A percentile compares a stretch with the other conserved stretches of the same genome.
These are phyloP conservation scores for Xylariaceae sp. DNA, from an alignment of 2,329 filamentous ascomycete species.

Conservation along the genomic window DNA sequence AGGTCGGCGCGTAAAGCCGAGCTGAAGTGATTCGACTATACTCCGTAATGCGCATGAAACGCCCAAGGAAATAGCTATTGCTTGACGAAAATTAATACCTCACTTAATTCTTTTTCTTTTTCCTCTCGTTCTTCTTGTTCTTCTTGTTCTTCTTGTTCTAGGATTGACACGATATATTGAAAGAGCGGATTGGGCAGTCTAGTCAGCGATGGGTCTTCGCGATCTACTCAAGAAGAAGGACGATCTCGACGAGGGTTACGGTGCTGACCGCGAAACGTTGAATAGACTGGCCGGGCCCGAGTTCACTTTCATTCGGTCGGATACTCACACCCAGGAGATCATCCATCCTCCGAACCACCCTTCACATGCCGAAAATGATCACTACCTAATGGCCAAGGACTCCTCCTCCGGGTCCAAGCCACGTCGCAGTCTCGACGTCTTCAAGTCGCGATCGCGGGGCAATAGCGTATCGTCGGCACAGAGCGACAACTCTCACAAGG, in stretches of 20 bases:
- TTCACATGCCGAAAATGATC: slow-evolving; percentile 31
- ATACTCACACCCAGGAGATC: slow-evolving; percentile 77
- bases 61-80: too few relatives aligned
- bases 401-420: slow-evolving; percentile 16
- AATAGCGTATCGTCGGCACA: slow-evolving; percentile 48
- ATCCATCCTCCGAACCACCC: slow-evolving; percentile 66
- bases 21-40: slow-evolving; percentile 17
- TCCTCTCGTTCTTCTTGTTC: neutral
- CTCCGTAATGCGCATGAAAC: too few relatives aligned
- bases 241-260: slow-evolving; percentile 41
- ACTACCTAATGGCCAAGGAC: slow-evolving; percentile 35
- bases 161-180: too few relatives aligned
- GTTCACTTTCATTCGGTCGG: slow-evolving; percentile 83
- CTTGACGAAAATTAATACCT: too few relatives aligned
- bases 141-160: neutral
- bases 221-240: slow-evolving; percentile 60
- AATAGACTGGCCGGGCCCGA: slow-evolving; percentile 55
- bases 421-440: slow-evolving; percentile 51
- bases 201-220: slow-evolving; percentile 51
- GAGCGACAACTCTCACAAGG: slow-evolving; percentile 40
- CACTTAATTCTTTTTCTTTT: neutral
- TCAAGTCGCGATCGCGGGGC: slow-evolving; percentile 52
- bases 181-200: too few relatives aligned
- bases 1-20: slow-evolving; percentile 24
- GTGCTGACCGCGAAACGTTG: slow-evolving; percentile 43